These are phyloP conservation scores for Beauveria sp. DNA, from an alignment of 2,329 filamentous ascomycete genomes.

Conservation along the genomic window DNA sequence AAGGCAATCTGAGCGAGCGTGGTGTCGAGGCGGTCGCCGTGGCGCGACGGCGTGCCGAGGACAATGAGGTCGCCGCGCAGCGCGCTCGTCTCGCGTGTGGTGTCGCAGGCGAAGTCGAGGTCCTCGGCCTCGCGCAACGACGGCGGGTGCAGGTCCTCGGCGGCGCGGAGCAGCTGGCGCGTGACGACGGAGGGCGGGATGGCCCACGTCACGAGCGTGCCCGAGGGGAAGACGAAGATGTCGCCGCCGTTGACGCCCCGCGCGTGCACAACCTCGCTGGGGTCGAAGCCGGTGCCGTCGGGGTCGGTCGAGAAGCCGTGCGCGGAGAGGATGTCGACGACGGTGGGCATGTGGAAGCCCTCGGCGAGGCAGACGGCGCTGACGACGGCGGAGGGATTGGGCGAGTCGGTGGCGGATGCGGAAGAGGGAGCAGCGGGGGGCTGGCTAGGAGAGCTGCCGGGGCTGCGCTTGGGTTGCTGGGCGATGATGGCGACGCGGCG, in stretches of 20 bases:
- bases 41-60: slow-evolving; percentile 60
- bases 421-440: slow-evolving; percentile 10
- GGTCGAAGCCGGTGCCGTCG: slow-evolving; percentile 52
- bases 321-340: slow-evolving; percentile 47
- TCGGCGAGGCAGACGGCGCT: slow-evolving; percentile 57
- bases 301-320: slow-evolving; percentile 57
- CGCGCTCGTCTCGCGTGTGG: slow-evolving; percentile 61
- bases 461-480: slow-evolving; percentile 46
- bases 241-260: slow-evolving; percentile 63
- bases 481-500: slow-evolving; percentile 82
- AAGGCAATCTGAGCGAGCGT: slow-evolving; percentile 93
- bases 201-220: slow-evolving; percentile 89
- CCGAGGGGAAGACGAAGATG: slow-evolving; percentile 92
- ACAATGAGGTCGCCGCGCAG: slow-evolving; percentile 86
- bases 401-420: slow-evolving; percentile 17
- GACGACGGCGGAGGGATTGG: slow-evolving; percentile 38
- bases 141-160: slow-evolving; percentile 63
- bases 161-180: slow-evolving; percentile 65
- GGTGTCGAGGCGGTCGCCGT: slow-evolving; percentile 42
- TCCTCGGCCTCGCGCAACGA: slow-evolving; percentile 74
- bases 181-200: slow-evolving; percentile 71
- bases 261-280: slow-evolving; percentile 56
- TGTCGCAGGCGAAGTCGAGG: slow-evolving; percentile 77
- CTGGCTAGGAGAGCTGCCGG: slow-evolving; percentile 13
- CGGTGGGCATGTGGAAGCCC: slow-evolving; percentile 55